These are phyloP conservation scores for Arachnomyces sp. DNA, from an alignment of 2,329 filamentous ascomycete species.

Conservation along the genomic window DNA sequence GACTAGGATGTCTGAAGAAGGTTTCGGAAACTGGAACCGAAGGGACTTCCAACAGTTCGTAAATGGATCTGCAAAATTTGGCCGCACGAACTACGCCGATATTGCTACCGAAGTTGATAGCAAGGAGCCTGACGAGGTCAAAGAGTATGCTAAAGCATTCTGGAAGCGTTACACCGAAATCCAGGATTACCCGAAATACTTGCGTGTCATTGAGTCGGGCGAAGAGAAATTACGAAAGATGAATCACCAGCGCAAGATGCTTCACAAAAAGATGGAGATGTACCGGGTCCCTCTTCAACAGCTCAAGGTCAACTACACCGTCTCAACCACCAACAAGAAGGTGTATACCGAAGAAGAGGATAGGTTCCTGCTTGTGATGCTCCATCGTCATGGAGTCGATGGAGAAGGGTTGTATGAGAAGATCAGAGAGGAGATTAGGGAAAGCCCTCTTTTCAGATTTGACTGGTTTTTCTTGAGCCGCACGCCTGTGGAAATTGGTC, in stretches of 20 bases:
- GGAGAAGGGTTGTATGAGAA: slow-evolving; percentile 83
- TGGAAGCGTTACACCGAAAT: slow-evolving; percentile 95
- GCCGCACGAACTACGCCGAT: slow-evolving; percentile 72
- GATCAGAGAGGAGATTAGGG: slow-evolving; percentile 94
- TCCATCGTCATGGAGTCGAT: slow-evolving; percentile 88
- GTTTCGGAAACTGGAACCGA: slow-evolving; percentile 92
- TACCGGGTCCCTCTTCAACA: slow-evolving; percentile 97
- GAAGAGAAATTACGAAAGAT: slow-evolving; percentile 85
- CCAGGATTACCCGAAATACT: slow-evolving; percentile 77
- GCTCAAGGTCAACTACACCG: slow-evolving; percentile 97
- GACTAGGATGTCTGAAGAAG: slow-evolving; percentile 68
- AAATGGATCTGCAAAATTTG: slow-evolving; percentile 89
- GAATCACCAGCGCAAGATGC: slow-evolving; percentile 84
- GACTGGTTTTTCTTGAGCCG: slow-evolving; percentile 99
- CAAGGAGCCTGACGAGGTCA: slow-evolving; percentile 78
- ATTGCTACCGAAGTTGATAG: slow-evolving; percentile 88
- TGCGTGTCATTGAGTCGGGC: slow-evolving; percentile 83
- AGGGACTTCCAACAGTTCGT: slow-evolving; percentile 98
- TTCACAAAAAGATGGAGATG: slow-evolving; percentile 90
- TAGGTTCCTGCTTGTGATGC: slow-evolving; percentile 83
- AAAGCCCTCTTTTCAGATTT: slow-evolving; percentile 90
- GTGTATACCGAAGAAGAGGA: slow-evolving; percentile 99
- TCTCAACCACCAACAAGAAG: slow-evolving; percentile 99
- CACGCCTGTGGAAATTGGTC: slow-evolving; percentile 84
- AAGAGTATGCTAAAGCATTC: slow-evolving; percentile 87